Conservation (phyloP, 352 stramenopile genomes). For the Thalassiosira pacifica region DNA sequence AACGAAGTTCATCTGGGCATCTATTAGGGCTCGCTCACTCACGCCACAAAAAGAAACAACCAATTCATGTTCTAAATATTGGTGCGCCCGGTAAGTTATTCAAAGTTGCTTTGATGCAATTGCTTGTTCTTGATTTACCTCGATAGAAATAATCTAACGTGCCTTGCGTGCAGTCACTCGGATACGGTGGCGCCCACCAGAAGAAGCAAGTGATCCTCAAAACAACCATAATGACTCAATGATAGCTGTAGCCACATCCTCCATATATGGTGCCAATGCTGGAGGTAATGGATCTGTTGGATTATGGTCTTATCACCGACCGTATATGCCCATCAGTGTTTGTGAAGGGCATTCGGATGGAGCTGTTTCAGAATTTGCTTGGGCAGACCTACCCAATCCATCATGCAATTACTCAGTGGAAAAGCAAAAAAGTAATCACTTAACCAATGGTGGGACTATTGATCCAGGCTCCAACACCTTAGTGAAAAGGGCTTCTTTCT, state of each 20-base stretch:
- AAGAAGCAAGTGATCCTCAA: slow-evolving; percentile 34
- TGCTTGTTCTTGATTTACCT: neutral
- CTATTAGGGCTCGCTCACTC: slow-evolving; percentile 27
- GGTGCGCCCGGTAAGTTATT: slow-evolving; percentile 48
- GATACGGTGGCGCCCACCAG: slow-evolving; percentile 75
- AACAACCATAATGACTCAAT: slow-evolving; percentile 74
- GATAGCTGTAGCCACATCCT: slow-evolving; percentile 83
- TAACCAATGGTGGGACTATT: neutral
- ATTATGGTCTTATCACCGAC: slow-evolving; percentile 80
- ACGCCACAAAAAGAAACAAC: slow-evolving; percentile 56
- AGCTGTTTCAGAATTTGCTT: slow-evolving; percentile 82
- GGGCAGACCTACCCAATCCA: slow-evolving; percentile 62
- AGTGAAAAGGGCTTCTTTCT: neutral
- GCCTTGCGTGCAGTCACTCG: slow-evolving; percentile 61
- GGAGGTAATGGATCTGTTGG: slow-evolving; percentile 76
- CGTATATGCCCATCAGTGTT: slow-evolving; percentile 83
- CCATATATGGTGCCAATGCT: slow-evolving; percentile 76
- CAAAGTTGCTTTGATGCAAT: neutral
- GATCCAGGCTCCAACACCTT: neutral
- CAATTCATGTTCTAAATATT: slow-evolving; percentile 73
- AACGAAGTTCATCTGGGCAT: slow-evolving; percentile 35
- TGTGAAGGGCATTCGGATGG: slow-evolving; percentile 84
- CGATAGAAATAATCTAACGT: neutral
- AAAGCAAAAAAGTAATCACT: slow-evolving; percentile 10
- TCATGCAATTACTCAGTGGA: neutral